Evolutionary conservation across 129 eudicot species (phyloP).

Genomic region (Pittosporum tobira): DNA sequence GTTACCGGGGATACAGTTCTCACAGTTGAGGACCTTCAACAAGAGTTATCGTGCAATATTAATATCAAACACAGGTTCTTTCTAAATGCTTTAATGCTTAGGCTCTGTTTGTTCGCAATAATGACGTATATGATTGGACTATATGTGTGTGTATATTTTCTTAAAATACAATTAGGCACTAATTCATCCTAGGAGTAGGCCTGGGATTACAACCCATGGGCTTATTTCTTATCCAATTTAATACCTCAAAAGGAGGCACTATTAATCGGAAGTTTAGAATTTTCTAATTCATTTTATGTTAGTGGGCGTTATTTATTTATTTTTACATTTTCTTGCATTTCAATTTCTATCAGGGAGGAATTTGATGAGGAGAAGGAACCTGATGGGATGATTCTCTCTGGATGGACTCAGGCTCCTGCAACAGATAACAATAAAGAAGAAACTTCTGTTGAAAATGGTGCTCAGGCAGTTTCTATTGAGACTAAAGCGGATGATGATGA

Average conservation of each 20-base stretch:
- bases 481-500: conserved; percentile 49
- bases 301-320: too few species aligned
- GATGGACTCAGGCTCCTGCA: conserved; percentile 72
- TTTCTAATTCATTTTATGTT: too few species aligned
- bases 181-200: too few species aligned
- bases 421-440: conserved; percentile 29
- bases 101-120: too few species aligned
- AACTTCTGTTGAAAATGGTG: conserved; percentile 39
- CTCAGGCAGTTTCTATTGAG: conserved; percentile 24
- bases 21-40: conserved; percentile 88
- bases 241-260: too few species aligned
- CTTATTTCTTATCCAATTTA: too few species aligned
- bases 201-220: too few species aligned
- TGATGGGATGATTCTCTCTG: conserved; percentile 85
- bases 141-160: too few species aligned
- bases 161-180: too few species aligned
- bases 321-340: too few species aligned
- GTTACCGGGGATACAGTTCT: conserved; percentile 75
- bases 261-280: too few species aligned
- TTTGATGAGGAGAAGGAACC: conserved; percentile 98
- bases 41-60: conserved; percentile 80
- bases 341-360: conserved; percentile 55
- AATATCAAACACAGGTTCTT: conserved; percentile 91
- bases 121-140: too few species aligned
- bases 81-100: conserved; percentile 5